Conservation (phyloP, 495 filamentous ascomycete genomes). For the Cudoniella acicularis region DNA sequence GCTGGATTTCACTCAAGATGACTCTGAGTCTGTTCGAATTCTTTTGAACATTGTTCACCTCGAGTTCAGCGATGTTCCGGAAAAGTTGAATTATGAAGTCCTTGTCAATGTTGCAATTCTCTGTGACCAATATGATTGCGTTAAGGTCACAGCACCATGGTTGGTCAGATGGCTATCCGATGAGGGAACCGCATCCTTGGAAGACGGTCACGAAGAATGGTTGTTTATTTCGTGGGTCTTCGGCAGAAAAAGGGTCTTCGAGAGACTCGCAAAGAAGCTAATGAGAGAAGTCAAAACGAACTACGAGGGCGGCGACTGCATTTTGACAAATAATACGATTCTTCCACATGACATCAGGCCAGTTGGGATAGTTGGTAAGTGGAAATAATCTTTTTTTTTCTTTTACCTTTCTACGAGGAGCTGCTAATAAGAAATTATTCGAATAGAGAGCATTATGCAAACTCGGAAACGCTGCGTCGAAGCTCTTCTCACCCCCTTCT, state of each 20-base stretch:
- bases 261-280: not conserved
- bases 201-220: not conserved
- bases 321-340: too few species aligned
- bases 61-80: not conserved
- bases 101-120: not conserved
- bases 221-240: constrained; percentile 6
- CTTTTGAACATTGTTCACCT: constrained; percentile 1
- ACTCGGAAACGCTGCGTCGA: too few species aligned
- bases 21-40: not conserved
- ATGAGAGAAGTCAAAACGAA: not conserved
- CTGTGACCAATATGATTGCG: constrained; percentile 6
- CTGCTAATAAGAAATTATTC: too few species aligned
- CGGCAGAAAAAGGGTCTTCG: not conserved
- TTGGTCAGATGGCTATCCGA: not conserved
- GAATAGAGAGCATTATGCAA: too few species aligned
- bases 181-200: not conserved
- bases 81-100: not conserved
- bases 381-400: too few species aligned
- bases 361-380: too few species aligned
- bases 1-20: constrained; percentile 2
- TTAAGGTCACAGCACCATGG: not conserved
- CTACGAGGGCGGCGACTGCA: too few species aligned
- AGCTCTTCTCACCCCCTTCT: too few species aligned
- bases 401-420: too few species aligned
- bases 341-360: too few species aligned